phyloP scores from a whole-genome alignment of 108 stramenopile species.

The Asterionellopsis glacialis region DNA sequence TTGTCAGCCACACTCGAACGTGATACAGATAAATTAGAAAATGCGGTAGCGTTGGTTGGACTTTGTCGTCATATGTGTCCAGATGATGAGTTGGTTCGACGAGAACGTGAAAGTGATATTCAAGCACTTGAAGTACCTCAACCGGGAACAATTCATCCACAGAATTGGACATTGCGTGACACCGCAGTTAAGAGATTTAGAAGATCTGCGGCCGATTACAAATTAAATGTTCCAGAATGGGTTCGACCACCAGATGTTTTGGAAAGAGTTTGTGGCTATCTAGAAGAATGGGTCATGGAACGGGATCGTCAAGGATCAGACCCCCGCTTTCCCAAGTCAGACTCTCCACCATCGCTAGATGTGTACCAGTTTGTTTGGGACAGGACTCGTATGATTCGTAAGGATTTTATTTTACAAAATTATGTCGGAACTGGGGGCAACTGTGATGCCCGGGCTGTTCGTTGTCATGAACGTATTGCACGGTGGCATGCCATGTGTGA shows the following conservation, averaged over 20 bases:
- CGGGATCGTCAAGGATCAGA: conserved; percentile 88
- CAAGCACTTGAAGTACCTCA: conserved; percentile 73
- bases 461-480: conserved; percentile 87
- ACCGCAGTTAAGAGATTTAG: conserved; percentile 84
- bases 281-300: conserved; percentile 91
- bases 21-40: not conserved
- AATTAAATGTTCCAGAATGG: conserved; percentile 81
- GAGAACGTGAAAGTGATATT: conserved; percentile 78
- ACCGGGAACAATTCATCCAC: conserved; percentile 70
- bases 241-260: conserved; percentile 82
- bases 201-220: conserved; percentile 86
- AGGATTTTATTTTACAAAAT: conserved; percentile 89
- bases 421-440: conserved; percentile 84
- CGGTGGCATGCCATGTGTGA: conserved; percentile 89
- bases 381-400: conserved; percentile 80
- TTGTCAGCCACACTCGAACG: conserved; percentile 1
- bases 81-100: conserved; percentile 69
- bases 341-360: conserved; percentile 65
- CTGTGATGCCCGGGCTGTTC: conserved; percentile 73
- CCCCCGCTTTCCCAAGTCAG: conserved; percentile 49
- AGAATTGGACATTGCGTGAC: conserved; percentile 71
- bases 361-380: conserved; percentile 92
- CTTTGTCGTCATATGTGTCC: conserved; percentile 79
- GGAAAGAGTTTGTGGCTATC: conserved; percentile 65
- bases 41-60: conserved; percentile 65